Conservation (phyloP, 2,329 filamentous ascomycete genomes). For the Alternaria ethzedia region DNA sequence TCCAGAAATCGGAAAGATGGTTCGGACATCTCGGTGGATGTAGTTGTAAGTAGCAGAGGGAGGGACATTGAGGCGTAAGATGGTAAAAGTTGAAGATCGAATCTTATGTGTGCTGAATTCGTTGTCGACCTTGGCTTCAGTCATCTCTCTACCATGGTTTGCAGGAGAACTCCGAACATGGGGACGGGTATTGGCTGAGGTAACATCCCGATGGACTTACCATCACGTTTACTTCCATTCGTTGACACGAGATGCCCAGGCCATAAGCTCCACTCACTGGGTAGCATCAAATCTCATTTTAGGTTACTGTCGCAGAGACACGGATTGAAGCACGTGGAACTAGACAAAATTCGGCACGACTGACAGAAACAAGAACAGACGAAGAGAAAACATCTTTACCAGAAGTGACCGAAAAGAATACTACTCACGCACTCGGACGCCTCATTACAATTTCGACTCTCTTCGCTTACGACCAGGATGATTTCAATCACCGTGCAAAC, state of each 20-base stretch:
- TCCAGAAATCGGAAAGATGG: not conserved
- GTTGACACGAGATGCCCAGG: not conserved
- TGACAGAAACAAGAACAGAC: too few species aligned
- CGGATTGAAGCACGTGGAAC: too few species aligned
- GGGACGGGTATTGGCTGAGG: not conserved
- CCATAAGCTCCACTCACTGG: not conserved
- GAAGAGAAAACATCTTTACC: too few species aligned
- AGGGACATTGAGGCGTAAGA: not conserved
- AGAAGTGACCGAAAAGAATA: not conserved
- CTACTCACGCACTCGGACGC: not conserved
- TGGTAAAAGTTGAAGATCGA: not conserved
- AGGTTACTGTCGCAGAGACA: too few species aligned
- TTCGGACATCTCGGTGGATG: not conserved
- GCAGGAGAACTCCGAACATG: not conserved
- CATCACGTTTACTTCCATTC: not conserved
- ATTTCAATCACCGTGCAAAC: not conserved
- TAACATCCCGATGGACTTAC: not conserved
- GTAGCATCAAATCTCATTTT: too few species aligned
- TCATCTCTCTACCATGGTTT: not conserved
- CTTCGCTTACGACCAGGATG: not conserved
- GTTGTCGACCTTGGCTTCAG: not conserved
- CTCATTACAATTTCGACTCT: not conserved
- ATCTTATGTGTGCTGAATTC: not conserved
- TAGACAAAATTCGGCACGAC: too few species aligned
- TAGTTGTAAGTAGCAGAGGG: not conserved